Evolutionary conservation across 192 early-diverging fungal genomes (phyloP), one percentile per base, ranked within the genome.

Genomic region (Obelidium mucronatum): DNA sequence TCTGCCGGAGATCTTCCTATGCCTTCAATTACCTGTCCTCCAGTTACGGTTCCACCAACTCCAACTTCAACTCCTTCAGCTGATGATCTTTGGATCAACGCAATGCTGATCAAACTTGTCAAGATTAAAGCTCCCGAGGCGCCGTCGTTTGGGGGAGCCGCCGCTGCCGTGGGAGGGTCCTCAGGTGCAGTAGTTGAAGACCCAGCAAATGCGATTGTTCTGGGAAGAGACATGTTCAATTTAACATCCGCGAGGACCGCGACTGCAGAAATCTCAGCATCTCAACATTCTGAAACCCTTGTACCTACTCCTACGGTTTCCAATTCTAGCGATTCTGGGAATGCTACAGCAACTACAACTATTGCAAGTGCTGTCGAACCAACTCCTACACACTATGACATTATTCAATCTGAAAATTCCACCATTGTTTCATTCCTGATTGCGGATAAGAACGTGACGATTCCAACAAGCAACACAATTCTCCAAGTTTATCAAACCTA

Each of bases 1-100:
- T 74, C 72, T 24, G 40, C 15, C 1, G 26, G 58, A 33, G 72
- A 74, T 48, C 3, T 74, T 11, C 42, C 72, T 2, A 60, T 74
- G 59, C 48, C 72, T 3, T 17, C 58, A 11, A 24, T 74, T 28
- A 40, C 31, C 2, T 74, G 72, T 35, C 72, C 72, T 6, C 1
- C 56, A 28, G 26, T 62, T 34, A 13, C 56, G 5, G 58, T n/a
- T 4, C n/a, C 35, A 5, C 56, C 72, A 51, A 58, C 72, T 22
- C 28, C 48, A 40, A 65, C 63, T 17, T 6, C 11, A 48, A 48
- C 44, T 15, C 19, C 44, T 48, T 48, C 44, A 15, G 44, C 19
- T 19, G 55, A 58, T 31, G 22, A 22, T 31, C 11, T 51, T 11
- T 68, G 66, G 66, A 24, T 51, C 19, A 68, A 48, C 40, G 51